phyloP scores from a whole-genome alignment of 345 rosid genomes.

The Rhodomyrtus tomentosa region DNA sequence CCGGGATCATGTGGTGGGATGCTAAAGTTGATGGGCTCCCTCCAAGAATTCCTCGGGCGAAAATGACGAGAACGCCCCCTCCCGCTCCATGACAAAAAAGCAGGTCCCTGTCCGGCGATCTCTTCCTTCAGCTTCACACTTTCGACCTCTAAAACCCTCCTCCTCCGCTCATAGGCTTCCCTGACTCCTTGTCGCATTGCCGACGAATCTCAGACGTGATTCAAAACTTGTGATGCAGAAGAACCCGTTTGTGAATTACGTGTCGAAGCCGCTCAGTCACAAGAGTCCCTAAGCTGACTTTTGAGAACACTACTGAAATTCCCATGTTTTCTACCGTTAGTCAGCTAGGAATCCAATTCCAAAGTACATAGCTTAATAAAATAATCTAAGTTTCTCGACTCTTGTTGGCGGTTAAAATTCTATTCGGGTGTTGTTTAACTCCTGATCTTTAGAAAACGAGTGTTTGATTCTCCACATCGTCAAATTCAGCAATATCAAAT shows the following conservation, averaged over 20 bases:
- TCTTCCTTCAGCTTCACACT: background rate
- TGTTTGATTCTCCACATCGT: background rate
- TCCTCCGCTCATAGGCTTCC: background rate
- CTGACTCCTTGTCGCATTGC: background rate
- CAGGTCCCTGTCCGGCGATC: background rate
- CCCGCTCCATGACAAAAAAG: background rate
- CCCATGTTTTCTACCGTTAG: background rate
- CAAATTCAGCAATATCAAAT: background rate
- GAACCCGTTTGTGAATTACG: background rate
- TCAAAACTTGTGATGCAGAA: background rate
- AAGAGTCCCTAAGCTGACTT: background rate
- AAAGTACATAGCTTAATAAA: background rate
- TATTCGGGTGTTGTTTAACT: background rate
- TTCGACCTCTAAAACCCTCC: background rate
- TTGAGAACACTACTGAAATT: slow-evolving; percentile 22
- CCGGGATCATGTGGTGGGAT: background rate
- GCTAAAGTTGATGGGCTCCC: background rate
- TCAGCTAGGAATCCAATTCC: background rate
- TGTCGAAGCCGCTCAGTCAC: slow-evolving; percentile 9
- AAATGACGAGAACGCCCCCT: background rate
- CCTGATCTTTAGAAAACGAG: background rate
- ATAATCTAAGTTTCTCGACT: background rate
- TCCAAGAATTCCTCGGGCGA: background rate
- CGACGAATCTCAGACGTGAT: background rate
- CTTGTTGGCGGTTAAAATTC: background rate